Conservation (phyloP, 768 basidiomycete species). For the Lentinus tigrinus region DNA sequence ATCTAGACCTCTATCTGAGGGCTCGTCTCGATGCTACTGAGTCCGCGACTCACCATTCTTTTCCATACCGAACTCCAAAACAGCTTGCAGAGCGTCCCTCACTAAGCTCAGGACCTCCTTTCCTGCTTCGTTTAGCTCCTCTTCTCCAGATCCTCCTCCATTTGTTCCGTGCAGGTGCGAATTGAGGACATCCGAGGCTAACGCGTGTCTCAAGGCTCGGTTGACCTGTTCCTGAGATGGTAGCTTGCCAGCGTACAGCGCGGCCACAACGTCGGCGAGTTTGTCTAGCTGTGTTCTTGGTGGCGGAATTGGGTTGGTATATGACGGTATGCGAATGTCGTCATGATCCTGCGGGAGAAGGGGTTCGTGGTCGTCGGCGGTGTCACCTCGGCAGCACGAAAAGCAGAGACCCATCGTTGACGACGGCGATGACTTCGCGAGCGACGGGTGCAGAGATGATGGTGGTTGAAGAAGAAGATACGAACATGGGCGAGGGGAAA, state of each 20-base stretch:
- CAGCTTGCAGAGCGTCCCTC: constrained; percentile 13
- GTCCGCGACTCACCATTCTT: constrained; percentile 30
- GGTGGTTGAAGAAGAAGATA: too few species aligned
- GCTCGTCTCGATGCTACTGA: too few species aligned
- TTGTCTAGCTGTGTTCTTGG: constrained; percentile 18
- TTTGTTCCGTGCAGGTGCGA: not conserved
- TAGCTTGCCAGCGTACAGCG: constrained; percentile 24
- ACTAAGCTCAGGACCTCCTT: constrained; percentile 3
- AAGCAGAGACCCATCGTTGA: constrained; percentile 23
- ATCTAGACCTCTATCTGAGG: constrained; percentile 3
- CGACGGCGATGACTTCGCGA: too few species aligned
- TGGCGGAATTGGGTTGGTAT: constrained; percentile 1
- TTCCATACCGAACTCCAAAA: constrained; percentile 22
- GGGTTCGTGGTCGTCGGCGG: constrained; percentile 11
- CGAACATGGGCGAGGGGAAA: too few species aligned
- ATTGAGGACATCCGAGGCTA: constrained; percentile 8
- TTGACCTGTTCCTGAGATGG: constrained; percentile 27
- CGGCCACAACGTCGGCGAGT: constrained; percentile 23
- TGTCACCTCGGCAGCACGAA: constrained; percentile 18
- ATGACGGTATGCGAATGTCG: not conserved
- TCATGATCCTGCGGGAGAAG: constrained; percentile 10
- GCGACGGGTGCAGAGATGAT: too few species aligned
- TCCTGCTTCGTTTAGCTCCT: constrained; percentile 3
- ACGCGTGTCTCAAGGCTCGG: constrained; percentile 8
- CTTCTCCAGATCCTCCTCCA: not conserved